Evolutionary conservation across 2,329 filamentous ascomycete species (phyloP).

Genomic region (Pseudogymnoascus destructans): DNA sequence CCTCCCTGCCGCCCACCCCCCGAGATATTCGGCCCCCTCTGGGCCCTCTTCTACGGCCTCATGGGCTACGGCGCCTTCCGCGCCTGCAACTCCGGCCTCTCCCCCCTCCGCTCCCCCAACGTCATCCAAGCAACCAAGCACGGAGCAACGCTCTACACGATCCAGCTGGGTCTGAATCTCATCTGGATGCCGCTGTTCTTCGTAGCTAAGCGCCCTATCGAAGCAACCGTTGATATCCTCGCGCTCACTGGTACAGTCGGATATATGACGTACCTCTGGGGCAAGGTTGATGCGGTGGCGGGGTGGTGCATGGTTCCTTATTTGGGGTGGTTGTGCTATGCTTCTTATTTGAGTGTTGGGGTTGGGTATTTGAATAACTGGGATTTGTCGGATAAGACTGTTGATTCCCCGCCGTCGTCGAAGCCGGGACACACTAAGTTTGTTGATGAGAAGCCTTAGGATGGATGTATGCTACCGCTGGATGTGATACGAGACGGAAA

Average conservation of each 20-base stretch:
- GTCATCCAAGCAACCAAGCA: constrained; percentile 48
- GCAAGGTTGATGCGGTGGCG: constrained; percentile 56
- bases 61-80: constrained; percentile 89
- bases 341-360: constrained; percentile 67
- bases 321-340: constrained; percentile 74
- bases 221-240: constrained; percentile 63
- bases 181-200: constrained; percentile 94
- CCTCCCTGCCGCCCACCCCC: constrained; percentile 49
- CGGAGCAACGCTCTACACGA: constrained; percentile 68
- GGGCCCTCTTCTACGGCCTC: constrained; percentile 53
- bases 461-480: constrained; percentile 14
- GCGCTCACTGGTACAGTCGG: constrained; percentile 57
- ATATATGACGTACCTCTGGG: constrained; percentile 66
- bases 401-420: constrained; percentile 16
- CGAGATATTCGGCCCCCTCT: constrained; percentile 49
- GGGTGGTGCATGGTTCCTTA: constrained; percentile 71
- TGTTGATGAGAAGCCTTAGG: constrained; percentile 23
- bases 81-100: constrained; percentile 51
- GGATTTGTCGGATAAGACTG: constrained; percentile 36
- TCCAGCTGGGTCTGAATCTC: constrained; percentile 76
- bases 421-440: constrained; percentile 22
- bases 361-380: constrained; percentile 57
- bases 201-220: constrained; percentile 55
- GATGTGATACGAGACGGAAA: constrained; percentile 16
- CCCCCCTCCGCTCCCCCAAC: constrained; percentile 38